Evolutionary conservation across 805 yeast genomes (phyloP).

Genomic region (Zygosaccharomyces rouxii): DNA sequence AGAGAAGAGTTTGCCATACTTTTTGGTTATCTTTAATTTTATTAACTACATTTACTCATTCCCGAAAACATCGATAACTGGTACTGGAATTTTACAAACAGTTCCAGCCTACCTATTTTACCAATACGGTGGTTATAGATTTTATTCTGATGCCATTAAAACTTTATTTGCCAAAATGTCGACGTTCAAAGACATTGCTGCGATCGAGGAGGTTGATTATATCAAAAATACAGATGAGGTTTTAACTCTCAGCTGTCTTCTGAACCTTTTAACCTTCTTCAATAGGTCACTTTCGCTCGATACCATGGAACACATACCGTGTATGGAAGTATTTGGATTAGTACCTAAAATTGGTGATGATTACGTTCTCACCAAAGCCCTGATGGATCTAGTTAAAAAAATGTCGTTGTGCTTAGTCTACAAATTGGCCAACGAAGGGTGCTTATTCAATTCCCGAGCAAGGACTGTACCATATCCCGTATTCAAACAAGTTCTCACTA

Average conservation of each 20-base stretch:
- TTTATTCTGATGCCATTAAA: constrained; percentile 22
- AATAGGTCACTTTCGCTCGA: constrained; percentile 43
- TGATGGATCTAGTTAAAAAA: constrained; percentile 24
- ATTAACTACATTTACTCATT: constrained; percentile 36
- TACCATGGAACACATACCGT: constrained; percentile 28
- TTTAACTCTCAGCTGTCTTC: constrained; percentile 38
- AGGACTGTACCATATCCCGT: constrained; percentile 37
- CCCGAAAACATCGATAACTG: constrained; percentile 28
- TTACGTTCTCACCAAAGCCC: constrained; percentile 23
- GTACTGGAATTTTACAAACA: constrained; percentile 34
- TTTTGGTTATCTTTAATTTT: constrained; percentile 38
- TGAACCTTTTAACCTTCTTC: constrained; percentile 42
- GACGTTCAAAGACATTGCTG: constrained; percentile 23
- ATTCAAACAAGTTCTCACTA: constrained; percentile 43
- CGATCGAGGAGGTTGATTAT: constrained; percentile 37
- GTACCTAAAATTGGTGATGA: constrained; percentile 19
- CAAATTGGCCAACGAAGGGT: constrained; percentile 18
- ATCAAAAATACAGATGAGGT: constrained; percentile 38
- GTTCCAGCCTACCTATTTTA: constrained; percentile 46
- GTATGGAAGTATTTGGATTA: constrained; percentile 21
- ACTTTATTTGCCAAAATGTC: constrained; percentile 25
- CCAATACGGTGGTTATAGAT: constrained; percentile 45
- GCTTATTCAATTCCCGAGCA: constrained; percentile 26
- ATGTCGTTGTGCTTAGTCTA: constrained; percentile 22
- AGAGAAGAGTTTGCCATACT: constrained; percentile 29